Base-by-base conservation (phyloP, 176 grass and related monocot species). In the Tillandsia fasciculata region DNA sequence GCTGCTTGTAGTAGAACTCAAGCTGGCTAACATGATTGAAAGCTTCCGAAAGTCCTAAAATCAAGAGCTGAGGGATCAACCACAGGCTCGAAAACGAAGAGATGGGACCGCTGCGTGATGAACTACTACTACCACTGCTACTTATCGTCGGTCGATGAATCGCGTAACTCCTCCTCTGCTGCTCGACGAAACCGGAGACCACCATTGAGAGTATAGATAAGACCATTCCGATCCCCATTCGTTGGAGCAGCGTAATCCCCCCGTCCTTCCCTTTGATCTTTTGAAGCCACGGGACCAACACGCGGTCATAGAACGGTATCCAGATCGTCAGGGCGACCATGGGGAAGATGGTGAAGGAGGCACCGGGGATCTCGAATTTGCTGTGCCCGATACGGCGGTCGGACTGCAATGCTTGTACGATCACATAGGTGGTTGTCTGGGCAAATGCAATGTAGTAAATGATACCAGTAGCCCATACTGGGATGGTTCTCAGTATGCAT, bases 1-100 rank as follows among this genome's bases (percentile, higher is more conserved):
- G 83, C 67, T 96, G 77, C 52, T 86, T 91, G 80, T 91, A 96
- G 77, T 83, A 88, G 81, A 96, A 88, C 73, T 91, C 91, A 52
- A 82, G 75, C 71, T 86, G 91, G 74, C 85, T 83, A 11, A 91
- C 74, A 23, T 86, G 49, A 75, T 87, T 88, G 76, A 91, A 88
- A 28, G 87, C 87, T 64, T 96, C 91, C 3, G 79, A 79, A 1
- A 91, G 63, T 1, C 91, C 82, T 20, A 86, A 56, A 49, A 68
- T 68, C 13, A 79, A 53, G 6, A 91, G 81, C 80, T 87, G 85
- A 12, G 86, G 91, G 48, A 75, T 82, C 18, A 91, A 69, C 85
- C 82, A 88, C 52, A 96, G 78, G 65, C 83, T 75, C 3, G 82
- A 91, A 58, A 74, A 50, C 12, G 76, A 80, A 15, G 81, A 84